Base-by-base conservation (phyloP, 1,284 basidiomycete genomes). In the Thelephora terrestris region DNA sequence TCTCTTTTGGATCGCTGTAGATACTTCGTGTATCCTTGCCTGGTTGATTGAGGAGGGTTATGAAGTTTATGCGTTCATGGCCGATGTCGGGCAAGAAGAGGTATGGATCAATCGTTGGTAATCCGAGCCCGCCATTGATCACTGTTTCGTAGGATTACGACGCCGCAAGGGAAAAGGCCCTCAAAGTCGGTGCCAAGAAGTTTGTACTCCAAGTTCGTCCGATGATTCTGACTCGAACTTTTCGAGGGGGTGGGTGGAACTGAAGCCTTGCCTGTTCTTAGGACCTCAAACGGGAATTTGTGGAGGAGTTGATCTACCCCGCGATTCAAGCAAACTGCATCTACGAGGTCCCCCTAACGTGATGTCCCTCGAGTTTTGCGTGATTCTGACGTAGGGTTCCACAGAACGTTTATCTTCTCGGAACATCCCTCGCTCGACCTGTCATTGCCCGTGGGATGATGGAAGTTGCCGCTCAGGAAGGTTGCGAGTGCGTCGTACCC, bases 401-500 rank as follows among this genome's bases (percentile, higher is more conserved):
- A 29, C 47, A 91, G 88, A 92, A 91, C 60, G 91, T 99, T 49
- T 99, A 99, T 73, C 87, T 99, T 39, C 85, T 99, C 51, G 96
- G 95, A 43, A 99, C 96, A 35, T 98, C 95, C 25, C 85, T 99
- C 48, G 95, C 95, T 49, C 91, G 95, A 47, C 95, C 95, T 34
- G 95, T 99, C 61, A 99, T 99, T 63, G 94, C 96, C 50, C 93
- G 95, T 54, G 95, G 93, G 46, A 99, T 99, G 96, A 99, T 99
- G 58, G 85, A 86, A 49, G 76, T 90, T 48, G 96, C 96, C 39
- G 90, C 88, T 45, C 76, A 73, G 60, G 91, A 96, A 68, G 84
- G 86, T 48, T 97, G 93, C 88, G 88, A 95, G 88, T 91, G 62
- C 69, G 83, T 69, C 24, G 10, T 7, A 10, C 40, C 29, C 43